Conservation (phyloP, 176 grass and related monocot species). For the Pontederia paniculata region DNA sequence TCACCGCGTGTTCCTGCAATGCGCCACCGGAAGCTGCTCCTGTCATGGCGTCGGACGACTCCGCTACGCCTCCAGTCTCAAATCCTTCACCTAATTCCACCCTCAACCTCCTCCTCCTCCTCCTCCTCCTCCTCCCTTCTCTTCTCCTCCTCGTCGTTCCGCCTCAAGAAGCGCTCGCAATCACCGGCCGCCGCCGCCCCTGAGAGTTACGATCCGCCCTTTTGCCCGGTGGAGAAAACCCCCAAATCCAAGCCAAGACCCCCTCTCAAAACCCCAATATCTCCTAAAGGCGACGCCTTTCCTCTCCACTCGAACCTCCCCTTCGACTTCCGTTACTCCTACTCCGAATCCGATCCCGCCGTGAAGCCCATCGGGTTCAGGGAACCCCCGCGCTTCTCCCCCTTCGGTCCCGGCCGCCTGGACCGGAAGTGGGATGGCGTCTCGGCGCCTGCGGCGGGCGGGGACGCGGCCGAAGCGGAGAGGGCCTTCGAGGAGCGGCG, state of each 20-base stretch:
- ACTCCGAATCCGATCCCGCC: conserved; percentile 53
- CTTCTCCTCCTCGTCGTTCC: conserved; percentile 5
- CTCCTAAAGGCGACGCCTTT: conserved; percentile 32
- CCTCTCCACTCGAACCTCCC: conserved; percentile 48
- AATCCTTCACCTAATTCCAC: too few relatives aligned
- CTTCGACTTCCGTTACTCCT: conserved; percentile 94
- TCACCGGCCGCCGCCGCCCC: conserved; percentile 44
- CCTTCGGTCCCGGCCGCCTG: conserved; percentile 72
- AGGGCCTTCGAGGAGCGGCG: conserved; percentile 32
- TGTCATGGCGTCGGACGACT: too few relatives aligned
- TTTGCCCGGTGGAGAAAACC: conserved; percentile 10
- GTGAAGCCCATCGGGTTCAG: conserved; percentile 67
- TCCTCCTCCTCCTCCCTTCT: conserved; percentile 24
- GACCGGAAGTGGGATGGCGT: conserved; percentile 76
- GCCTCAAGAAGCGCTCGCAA: not conserved
- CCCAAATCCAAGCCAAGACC: conserved; percentile 42
- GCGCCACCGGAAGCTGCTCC: too few relatives aligned
- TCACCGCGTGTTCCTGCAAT: too few relatives aligned
- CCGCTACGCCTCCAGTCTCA: too few relatives aligned
- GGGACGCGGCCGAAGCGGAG: conserved; percentile 30
- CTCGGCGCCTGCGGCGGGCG: conserved; percentile 50
- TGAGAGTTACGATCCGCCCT: conserved; percentile 58
- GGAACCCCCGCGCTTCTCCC: conserved; percentile 85
- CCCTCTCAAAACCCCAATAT: conserved; percentile 34
- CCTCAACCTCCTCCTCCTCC: conserved; percentile 23